Conservation (phyloP, 345 rosid genomes). For the Gossypium longicalyx region DNA sequence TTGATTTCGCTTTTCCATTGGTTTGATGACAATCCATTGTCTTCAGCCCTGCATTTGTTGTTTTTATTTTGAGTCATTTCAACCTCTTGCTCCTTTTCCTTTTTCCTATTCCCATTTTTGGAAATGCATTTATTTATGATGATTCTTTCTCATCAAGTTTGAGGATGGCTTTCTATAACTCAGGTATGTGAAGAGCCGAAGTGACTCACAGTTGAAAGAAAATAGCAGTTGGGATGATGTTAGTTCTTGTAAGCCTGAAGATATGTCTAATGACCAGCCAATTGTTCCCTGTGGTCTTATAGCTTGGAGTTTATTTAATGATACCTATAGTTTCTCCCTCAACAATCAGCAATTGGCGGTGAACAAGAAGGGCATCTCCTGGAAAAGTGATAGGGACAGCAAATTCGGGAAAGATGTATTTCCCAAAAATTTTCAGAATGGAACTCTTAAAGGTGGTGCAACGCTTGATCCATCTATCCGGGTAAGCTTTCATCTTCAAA, state of each 20-base stretch:
- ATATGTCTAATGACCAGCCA: slow-evolving; percentile 24
- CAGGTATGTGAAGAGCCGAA: slow-evolving; percentile 93
- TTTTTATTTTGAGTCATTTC: not conserved
- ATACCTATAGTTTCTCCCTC: slow-evolving; percentile 60
- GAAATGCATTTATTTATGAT: not conserved
- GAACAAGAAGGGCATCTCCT: slow-evolving; percentile 70
- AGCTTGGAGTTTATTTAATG: slow-evolving; percentile 99
- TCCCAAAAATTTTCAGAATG: slow-evolving; percentile 78
- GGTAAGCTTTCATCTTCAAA: slow-evolving; percentile 42
- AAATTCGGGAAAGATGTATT: slow-evolving; percentile 79
- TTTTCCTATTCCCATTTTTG: not conserved
- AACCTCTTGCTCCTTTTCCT: not conserved
- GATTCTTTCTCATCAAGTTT: not conserved
- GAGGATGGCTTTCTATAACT: slow-evolving; percentile 14
- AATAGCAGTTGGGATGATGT: slow-evolving; percentile 25
- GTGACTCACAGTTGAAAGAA: slow-evolving; percentile 17
- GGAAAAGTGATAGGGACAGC: slow-evolving; percentile 94
- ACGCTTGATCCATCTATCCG: slow-evolving; percentile 36
- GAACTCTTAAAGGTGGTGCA: slow-evolving; percentile 60
- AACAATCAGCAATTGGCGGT: slow-evolving; percentile 39
- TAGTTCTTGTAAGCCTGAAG: slow-evolving; percentile 68
- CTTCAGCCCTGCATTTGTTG: not conserved
- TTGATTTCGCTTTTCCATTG: not conserved
- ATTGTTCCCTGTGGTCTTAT: slow-evolving; percentile 99
- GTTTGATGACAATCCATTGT: not conserved